Evolutionary conservation across 2,329 filamentous ascomycete species (phyloP), one percentile per base, ranked within the genome.

Genomic region (Nothopassalora personata): DNA sequence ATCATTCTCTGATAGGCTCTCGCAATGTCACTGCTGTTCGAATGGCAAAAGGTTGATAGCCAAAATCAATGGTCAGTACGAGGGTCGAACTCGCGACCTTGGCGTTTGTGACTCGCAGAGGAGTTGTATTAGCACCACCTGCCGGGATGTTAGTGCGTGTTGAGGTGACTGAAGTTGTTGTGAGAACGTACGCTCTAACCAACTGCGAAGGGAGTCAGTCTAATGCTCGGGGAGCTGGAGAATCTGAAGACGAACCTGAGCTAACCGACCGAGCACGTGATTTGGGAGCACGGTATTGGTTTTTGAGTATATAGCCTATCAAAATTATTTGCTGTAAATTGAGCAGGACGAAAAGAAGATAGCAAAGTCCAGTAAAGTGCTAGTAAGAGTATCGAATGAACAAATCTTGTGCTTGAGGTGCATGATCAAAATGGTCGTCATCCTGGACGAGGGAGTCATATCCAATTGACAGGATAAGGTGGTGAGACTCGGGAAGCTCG

Each of bases 31-130:
- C 19, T 15, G n/a, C 46, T 4, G 11, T 28, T 49, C 19, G 19
- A 8, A 43, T 8, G 11, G n/a, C 46, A 27, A 10, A 48, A 48
- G 11, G 5, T 15, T 48, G n/a, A 49, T 5, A 43, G 46, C 9
- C 4, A 52, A 52, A 52, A 52, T 3, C 9, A 4, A 18, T 53
- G 51, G 51, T 53, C 51, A 53, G 23, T 43, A 28, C n/a, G 51
- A 28, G 51, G 51, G 53, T 54, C 53, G 53, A 54, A 54, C 53
- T 30, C 53, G 53, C 53, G 53, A 54, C 53, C 53, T 54, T 54
- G 53, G 53, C 53, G 53, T 54, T 36, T 34, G 4, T 34, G 2
- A 34, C 31, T 34, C 31, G 31, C 11, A 52, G 27, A 52, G 15
- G 28, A 33, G 13, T 6, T 19, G 49, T 53, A 54, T 54, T 54